Conservation (phyloP, 768 basidiomycete genomes). For the Pisolithus marmoratus region DNA sequence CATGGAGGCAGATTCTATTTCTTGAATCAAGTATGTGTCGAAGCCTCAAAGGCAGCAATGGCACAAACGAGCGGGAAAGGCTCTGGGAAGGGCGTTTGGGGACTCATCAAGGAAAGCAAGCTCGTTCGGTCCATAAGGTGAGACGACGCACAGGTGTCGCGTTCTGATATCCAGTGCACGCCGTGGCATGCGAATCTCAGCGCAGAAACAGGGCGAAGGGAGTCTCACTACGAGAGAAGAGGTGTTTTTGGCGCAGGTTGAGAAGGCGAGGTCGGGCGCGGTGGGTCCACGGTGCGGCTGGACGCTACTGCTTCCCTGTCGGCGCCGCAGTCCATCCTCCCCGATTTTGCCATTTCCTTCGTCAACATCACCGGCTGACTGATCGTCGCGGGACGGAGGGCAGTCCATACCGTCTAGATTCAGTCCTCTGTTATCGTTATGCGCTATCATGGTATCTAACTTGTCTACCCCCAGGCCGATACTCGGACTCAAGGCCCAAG, state of each 20-base stretch:
- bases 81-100: conserved; percentile 68
- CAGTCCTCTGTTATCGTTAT: conserved; percentile 59
- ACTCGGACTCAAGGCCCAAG: conserved; percentile 37
- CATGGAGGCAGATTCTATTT: too few species aligned
- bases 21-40: too few species aligned
- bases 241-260: conserved; percentile 35
- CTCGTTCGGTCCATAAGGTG: conserved; percentile 64
- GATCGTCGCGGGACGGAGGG: conserved; percentile 30
- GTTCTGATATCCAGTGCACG: conserved; percentile 21
- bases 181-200: neutral
- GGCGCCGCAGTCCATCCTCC: neutral
- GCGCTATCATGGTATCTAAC: conserved; percentile 59
- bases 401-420: conserved; percentile 50
- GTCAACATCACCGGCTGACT: conserved; percentile 1
- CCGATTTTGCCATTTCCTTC: conserved; percentile 16
- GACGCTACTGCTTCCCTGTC: neutral
- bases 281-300: too few species aligned
- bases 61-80: conserved; percentile 43
- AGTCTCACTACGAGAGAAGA: neutral
- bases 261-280: conserved; percentile 10
- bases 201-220: neutral
- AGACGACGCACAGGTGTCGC: conserved; percentile 46
- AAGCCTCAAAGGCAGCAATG: conserved; percentile 10
- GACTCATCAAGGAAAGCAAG: conserved; percentile 81
- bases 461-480: conserved; percentile 39